Conservation (phyloP, 257 asterid species). For the Gentiana macrophylla region DNA sequence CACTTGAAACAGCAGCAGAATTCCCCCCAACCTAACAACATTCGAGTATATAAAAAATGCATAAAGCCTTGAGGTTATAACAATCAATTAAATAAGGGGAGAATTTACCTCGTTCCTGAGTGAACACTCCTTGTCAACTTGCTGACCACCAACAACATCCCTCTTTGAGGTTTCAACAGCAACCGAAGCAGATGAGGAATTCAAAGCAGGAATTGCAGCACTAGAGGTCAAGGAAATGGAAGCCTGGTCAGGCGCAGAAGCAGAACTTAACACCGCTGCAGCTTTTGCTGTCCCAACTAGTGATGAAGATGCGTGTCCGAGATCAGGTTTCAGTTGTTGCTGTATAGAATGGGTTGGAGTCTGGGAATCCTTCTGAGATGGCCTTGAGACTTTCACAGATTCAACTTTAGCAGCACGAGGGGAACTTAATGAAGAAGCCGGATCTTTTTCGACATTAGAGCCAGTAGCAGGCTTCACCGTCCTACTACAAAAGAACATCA, state of each 20-base stretch:
- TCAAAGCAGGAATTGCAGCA: slow-evolving; percentile 17
- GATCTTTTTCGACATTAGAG: slow-evolving; percentile 42
- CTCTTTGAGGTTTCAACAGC: slow-evolving; percentile 18
- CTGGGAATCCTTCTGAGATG: slow-evolving; percentile 33
- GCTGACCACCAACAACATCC: slow-evolving; percentile 14
- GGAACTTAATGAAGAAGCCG: slow-evolving; percentile 27
- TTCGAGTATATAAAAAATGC: slow-evolving; percentile 2
- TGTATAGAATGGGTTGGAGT: slow-evolving; percentile 24
- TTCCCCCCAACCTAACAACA: slow-evolving; percentile 36
- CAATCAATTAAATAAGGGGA: slow-evolving; percentile 11
- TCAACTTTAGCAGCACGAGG: slow-evolving; percentile 36
- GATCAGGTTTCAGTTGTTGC: slow-evolving; percentile 34
- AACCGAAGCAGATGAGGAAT: slow-evolving; percentile 17
- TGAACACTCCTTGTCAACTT: slow-evolving; percentile 11
- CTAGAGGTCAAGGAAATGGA: slow-evolving; percentile 13
- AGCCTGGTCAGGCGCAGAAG: slow-evolving; percentile 18
- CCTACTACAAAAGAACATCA: slow-evolving; percentile 8
- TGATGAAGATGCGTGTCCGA: slow-evolving; percentile 23
- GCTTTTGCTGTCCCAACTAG: slow-evolving; percentile 11
- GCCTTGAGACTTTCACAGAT: slow-evolving; percentile 24
- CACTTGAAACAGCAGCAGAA: slow-evolving; percentile 21
- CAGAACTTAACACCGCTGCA: slow-evolving; percentile 20
- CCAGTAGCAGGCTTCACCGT: slow-evolving; percentile 58
- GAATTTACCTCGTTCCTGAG: slow-evolving; percentile 41
- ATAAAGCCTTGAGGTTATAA: slow-evolving; percentile 11